These are phyloP conservation scores for Sphaerulina vaccinii DNA, from an alignment of 2,329 filamentous ascomycete species.

Conservation along the genomic window DNA sequence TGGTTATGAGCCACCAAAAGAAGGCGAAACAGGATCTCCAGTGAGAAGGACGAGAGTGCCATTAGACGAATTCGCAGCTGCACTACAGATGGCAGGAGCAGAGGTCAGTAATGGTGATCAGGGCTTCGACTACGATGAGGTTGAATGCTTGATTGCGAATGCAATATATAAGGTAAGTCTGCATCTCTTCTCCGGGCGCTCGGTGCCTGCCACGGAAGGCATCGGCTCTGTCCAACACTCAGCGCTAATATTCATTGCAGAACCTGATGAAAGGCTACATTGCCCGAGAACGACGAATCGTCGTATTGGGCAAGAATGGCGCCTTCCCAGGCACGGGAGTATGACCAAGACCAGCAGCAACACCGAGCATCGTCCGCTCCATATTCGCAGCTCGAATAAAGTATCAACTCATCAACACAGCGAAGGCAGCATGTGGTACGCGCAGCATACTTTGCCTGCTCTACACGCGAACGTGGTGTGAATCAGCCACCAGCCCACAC, in stretches of 20 bases:
- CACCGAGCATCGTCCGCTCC: background rate
- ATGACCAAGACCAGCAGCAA: constrained; percentile 34
- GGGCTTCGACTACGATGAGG: constrained; percentile 80
- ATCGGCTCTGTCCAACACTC: background rate
- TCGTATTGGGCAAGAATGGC: constrained; percentile 86
- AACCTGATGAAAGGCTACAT: constrained; percentile 98
- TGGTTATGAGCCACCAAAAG: constrained; percentile 76
- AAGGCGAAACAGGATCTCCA: constrained; percentile 57
- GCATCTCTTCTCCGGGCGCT: background rate
- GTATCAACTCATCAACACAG: background rate
- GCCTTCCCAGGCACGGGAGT: constrained; percentile 90
- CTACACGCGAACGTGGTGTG: background rate
- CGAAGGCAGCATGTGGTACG: background rate
- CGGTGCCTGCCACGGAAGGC: constrained; percentile 18
- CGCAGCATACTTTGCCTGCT: background rate
- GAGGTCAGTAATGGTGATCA: constrained; percentile 55
- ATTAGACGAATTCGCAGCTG: constrained; percentile 79
- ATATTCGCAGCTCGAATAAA: background rate
- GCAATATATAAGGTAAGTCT: constrained; percentile 91
- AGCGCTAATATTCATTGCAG: constrained; percentile 47
- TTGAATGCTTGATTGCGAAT: constrained; percentile 91
- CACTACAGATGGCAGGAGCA: constrained; percentile 67
- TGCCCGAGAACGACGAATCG: constrained; percentile 80
- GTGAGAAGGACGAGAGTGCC: constrained; percentile 72
- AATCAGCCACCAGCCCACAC: background rate